Evolutionary conservation across 495 filamentous ascomycete genomes (phyloP).

Genomic region (Lentithecium fluviatile): DNA sequence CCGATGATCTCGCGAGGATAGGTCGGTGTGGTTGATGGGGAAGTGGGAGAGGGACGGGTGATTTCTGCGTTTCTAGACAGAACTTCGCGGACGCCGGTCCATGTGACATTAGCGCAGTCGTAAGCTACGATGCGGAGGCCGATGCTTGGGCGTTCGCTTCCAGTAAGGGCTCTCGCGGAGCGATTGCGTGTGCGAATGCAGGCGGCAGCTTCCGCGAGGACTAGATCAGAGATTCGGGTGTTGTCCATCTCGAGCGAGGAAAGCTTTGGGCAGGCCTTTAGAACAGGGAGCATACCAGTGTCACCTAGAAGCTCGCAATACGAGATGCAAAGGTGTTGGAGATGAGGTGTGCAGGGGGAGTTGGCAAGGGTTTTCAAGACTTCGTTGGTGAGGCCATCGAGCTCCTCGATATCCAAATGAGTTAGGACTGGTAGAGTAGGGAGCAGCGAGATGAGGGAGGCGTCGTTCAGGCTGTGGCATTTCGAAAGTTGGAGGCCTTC

Average conservation of each 20-base stretch:
- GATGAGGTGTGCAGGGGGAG: constrained; percentile 63
- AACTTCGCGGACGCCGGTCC: constrained; percentile 86
- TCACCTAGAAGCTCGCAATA: constrained; percentile 88
- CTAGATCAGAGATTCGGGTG: constrained; percentile 81
- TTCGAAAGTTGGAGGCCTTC: constrained; percentile 79
- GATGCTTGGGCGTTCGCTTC: constrained; percentile 48
- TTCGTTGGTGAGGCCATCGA: constrained; percentile 71
- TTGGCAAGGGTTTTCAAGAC: constrained; percentile 70
- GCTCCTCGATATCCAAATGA: constrained; percentile 87
- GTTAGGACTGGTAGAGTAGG: constrained; percentile 72
- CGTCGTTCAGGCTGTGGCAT: constrained; percentile 69
- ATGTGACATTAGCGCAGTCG: constrained; percentile 86
- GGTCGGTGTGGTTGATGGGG: constrained; percentile 36
- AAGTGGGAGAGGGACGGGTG: constrained; percentile 41
- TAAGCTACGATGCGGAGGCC: constrained; percentile 80
- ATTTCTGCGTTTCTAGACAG: constrained; percentile 78
- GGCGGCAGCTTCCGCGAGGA: constrained; percentile 80
- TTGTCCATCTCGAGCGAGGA: constrained; percentile 86
- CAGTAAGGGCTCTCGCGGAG: constrained; percentile 47
- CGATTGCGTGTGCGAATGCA: constrained; percentile 63
- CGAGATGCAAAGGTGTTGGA: constrained; percentile 83
- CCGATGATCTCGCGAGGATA: constrained; percentile 74
- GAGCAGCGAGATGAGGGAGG: constrained; percentile 67
- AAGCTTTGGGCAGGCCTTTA: constrained; percentile 70
- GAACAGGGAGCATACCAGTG: constrained; percentile 75